phyloP scores from a whole-genome alignment of 495 filamentous ascomycete species.

The Neurospora pannonica region DNA sequence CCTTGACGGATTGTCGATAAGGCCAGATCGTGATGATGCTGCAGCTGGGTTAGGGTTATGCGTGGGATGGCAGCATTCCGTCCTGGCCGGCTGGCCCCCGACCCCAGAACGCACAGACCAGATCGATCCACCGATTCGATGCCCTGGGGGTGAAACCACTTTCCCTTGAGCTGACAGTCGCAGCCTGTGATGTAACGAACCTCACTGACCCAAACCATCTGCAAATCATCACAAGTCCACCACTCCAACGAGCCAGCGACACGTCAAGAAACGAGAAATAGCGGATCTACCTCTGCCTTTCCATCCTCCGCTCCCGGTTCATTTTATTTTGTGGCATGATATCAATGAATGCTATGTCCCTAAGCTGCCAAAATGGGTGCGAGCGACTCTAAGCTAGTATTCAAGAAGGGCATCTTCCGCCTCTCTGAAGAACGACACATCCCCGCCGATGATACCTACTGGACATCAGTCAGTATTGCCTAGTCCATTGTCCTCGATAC shows the following conservation, averaged over 20 bases:
- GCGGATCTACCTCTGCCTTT: neutral
- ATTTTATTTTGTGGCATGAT: neutral
- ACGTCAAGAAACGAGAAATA: neutral
- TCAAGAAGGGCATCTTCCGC: conserved; percentile 98
- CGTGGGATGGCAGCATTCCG: too few relatives aligned
- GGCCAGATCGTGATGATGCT: conserved; percentile 27
- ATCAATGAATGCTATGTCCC: conserved; percentile 11
- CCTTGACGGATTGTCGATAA: conserved; percentile 7
- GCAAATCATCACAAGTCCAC: neutral
- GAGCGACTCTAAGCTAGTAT: conserved; percentile 97
- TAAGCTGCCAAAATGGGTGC: conserved; percentile 64
- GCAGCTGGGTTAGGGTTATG: conserved; percentile 24
- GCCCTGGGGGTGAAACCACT: neutral
- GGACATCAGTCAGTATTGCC: conserved; percentile 63
- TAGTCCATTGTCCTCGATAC: neutral
- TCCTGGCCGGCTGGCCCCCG: too few relatives aligned
- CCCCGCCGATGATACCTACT: conserved; percentile 81
- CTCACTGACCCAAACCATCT: neutral
- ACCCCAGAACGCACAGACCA: neutral
- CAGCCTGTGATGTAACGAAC: conserved; percentile 11
- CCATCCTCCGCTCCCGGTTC: neutral
- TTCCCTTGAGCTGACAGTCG: neutral
- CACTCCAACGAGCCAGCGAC: neutral
- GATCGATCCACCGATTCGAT: neutral
- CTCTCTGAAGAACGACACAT: conserved; percentile 87